Evolutionary conservation across 2,329 filamentous ascomycete species (phyloP), one percentile per base, ranked within the genome.

Genomic region (Pestalotiopsis sp.): DNA sequence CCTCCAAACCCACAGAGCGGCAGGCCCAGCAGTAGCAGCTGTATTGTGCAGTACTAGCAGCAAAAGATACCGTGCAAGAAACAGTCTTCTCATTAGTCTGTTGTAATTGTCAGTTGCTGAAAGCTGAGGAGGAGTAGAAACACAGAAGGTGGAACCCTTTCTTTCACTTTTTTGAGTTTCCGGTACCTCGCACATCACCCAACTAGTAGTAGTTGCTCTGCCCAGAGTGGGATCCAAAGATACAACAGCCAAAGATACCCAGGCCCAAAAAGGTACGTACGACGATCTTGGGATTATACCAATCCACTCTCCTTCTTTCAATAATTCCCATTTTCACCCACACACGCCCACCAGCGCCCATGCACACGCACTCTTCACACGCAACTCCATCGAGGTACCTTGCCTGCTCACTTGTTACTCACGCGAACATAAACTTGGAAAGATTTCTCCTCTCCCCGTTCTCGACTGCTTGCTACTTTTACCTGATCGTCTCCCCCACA

Each of bases 181-280:
- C 17, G 45, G 45, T 52, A 52, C 45, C 45, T 52, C 45, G 45
- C 14, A n/a, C 20, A n/a, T 45, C 60, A 23, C 25, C 17, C n/a
- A 31, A 36, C 41, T 41, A 64, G 17, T 45, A 64, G n/a, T 9
- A 49, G 9, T 14, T 17, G 36, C 4, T 25, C 14, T 60, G 57
- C 57, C n/a, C 17, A 27, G 23, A 17, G 25, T 20, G 57, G 17
- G 12, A 17, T 14, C 57, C 17, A 25, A 14, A 17, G 23, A 60
- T 14, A 36, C 57, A 20, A 14, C 25, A 60, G 23, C 57, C n/a
- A 60, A 25, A 17, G 13, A 14, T 17, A 27, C 17, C 57, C n/a
- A 60, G 57, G 17, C n/a, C n/a, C 57, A 52, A 56, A 52, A 52
- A 64, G 62, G 62, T 64, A 64, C 61, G 38, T 36, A 64, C 62